phyloP scores from a whole-genome alignment of 1,284 basidiomycete genomes.

The Amylostereum areolatum region DNA sequence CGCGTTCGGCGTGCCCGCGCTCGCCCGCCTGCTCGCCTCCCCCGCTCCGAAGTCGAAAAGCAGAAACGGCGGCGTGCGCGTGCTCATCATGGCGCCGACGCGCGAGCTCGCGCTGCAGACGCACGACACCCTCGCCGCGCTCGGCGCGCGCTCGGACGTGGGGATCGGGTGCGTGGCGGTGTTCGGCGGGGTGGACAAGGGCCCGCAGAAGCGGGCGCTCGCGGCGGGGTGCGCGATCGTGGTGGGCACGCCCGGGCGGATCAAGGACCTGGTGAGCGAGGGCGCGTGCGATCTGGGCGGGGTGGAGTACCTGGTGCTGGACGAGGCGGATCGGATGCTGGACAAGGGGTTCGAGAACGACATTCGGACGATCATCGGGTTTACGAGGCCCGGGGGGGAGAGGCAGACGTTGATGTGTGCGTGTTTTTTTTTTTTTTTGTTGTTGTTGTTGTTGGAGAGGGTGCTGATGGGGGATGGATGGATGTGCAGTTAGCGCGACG shows the following conservation, averaged over 20 bases:
- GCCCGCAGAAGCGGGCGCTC: slow-evolving; percentile 67
- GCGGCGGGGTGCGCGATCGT: slow-evolving; percentile 66
- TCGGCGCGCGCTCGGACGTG: slow-evolving; percentile 62
- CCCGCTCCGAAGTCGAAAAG: slow-evolving; percentile 25
- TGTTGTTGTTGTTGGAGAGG: background rate
- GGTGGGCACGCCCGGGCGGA: slow-evolving; percentile 92
- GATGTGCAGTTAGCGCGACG: slow-evolving; percentile 80
- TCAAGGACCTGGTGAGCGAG: slow-evolving; percentile 85
- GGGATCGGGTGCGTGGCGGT: slow-evolving; percentile 81
- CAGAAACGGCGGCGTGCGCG: slow-evolving; percentile 31
- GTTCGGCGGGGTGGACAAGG: slow-evolving; percentile 91
- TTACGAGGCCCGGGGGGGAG: slow-evolving; percentile 58
- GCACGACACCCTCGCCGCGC: slow-evolving; percentile 74
- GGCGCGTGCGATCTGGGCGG: slow-evolving; percentile 78
- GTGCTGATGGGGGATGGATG: slow-evolving; percentile 3
- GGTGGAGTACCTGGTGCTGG: slow-evolving; percentile 91
- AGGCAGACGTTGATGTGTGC: slow-evolving; percentile 92
- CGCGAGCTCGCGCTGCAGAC: slow-evolving; percentile 95
- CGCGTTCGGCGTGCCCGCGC: slow-evolving; percentile 90
- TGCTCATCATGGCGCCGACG: slow-evolving; percentile 89
- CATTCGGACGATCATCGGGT: slow-evolving; percentile 86
- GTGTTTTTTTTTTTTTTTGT: slow-evolving; percentile 22
- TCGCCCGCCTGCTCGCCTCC: slow-evolving; percentile 57
- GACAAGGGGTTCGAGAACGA: slow-evolving; percentile 99
- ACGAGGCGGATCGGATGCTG: slow-evolving; percentile 98